These are phyloP conservation scores for Fusarium vanettenii DNA, from an alignment of 2,329 filamentous ascomycete species.

Conservation along the genomic window DNA sequence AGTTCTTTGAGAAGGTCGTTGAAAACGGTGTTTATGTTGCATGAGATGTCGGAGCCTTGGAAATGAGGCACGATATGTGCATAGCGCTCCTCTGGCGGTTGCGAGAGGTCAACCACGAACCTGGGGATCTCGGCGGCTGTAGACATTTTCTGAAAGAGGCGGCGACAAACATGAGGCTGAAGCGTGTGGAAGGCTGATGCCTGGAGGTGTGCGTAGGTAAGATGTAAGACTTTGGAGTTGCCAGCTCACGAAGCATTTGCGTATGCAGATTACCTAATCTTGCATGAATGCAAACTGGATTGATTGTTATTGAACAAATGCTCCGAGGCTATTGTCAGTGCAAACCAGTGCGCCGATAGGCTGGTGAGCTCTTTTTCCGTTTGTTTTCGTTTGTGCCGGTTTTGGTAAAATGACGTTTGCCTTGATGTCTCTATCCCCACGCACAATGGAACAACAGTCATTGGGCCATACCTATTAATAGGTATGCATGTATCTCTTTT, in stretches of 20 bases:
- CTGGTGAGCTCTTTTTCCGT: not conserved
- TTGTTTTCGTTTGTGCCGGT: not conserved
- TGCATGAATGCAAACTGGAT: not conserved
- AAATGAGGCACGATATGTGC: conserved; percentile 42
- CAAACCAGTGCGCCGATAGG: not conserved
- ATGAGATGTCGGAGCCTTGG: conserved; percentile 8
- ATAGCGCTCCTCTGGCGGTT: conserved; percentile 42
- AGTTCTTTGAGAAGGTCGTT: conserved; percentile 57
- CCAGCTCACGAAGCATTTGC: not conserved
- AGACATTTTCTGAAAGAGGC: not conserved
- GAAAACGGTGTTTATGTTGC: conserved; percentile 59
- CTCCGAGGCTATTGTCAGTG: not conserved
- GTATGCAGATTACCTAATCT: not conserved
- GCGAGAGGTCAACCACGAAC: conserved; percentile 45
- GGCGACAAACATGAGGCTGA: not conserved
- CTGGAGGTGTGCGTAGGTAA: not conserved
- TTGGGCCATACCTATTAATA: not conserved
- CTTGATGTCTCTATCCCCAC: not conserved
- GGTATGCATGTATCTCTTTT: not conserved
- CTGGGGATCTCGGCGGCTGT: conserved; percentile 27
- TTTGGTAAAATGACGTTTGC: not conserved
- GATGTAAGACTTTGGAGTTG: not conserved
- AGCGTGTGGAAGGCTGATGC: not conserved
- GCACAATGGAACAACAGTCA: not conserved
- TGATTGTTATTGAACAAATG: not conserved